These are phyloP conservation scores for Hydrangea macrophylla DNA, from an alignment of 148 eudicot genomes.

Conservation along the genomic window DNA sequence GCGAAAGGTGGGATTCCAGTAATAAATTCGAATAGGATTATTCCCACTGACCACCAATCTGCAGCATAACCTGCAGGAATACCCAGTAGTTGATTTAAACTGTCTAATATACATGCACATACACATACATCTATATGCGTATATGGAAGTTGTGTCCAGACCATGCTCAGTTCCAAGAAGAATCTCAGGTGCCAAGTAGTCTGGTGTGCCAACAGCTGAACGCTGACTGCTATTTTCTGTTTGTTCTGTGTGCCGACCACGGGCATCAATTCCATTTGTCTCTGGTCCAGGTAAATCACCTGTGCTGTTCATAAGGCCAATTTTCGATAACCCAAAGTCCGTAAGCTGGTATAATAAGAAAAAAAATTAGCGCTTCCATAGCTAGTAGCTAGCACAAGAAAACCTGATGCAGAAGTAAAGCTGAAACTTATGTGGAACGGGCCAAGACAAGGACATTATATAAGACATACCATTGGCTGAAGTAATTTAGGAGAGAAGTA, in stretches of 20 bases:
- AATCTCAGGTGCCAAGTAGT: slow-evolving; percentile 76
- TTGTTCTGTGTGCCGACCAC: slow-evolving; percentile 19
- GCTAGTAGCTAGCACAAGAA: not conserved
- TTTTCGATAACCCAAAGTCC: slow-evolving; percentile 64
- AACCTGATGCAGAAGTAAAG: slow-evolving; percentile 6
- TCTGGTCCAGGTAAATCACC: slow-evolving; percentile 39
- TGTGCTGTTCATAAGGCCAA: slow-evolving; percentile 65
- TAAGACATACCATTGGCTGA: not conserved
- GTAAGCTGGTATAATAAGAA: slow-evolving; percentile 51
- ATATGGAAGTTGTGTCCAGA: slow-evolving; percentile 18
- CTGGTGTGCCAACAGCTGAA: slow-evolving; percentile 73
- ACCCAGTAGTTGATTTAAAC: slow-evolving; percentile 15
- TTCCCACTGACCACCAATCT: slow-evolving; percentile 83
- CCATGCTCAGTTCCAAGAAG: slow-evolving; percentile 73
- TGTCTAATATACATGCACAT: slow-evolving; percentile 1
- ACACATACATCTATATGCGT: not conserved
- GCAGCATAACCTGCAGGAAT: slow-evolving; percentile 56
- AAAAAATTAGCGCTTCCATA: slow-evolving; percentile 7
- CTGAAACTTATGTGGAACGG: not conserved
- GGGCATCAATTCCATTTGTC: slow-evolving; percentile 25
- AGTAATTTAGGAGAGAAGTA: not conserved
- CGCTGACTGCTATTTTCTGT: slow-evolving; percentile 25
- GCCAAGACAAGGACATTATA: not conserved
- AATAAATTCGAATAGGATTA: slow-evolving; percentile 54
- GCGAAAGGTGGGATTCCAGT: slow-evolving; percentile 61